Evolutionary conservation across 2,329 filamentous ascomycete genomes (phyloP).

Genomic region (Stylonectria norvegica): DNA sequence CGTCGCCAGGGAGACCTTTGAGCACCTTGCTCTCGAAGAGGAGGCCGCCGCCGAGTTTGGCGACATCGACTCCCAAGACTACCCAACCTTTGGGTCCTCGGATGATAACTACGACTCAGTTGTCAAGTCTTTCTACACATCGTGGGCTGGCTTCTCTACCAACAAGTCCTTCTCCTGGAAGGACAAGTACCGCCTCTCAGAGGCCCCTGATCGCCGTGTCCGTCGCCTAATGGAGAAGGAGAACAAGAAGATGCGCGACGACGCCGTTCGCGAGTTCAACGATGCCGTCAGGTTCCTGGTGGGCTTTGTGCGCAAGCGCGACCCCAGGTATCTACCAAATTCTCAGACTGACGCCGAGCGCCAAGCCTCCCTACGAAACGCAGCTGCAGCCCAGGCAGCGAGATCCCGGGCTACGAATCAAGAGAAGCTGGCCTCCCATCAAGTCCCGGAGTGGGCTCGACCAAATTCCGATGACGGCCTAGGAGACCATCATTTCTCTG

Average conservation of each 20-base stretch:
- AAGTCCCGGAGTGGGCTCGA: constrained; percentile 73
- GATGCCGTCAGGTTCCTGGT: constrained; percentile 85
- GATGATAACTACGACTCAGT: constrained; percentile 71
- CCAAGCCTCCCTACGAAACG: constrained; percentile 72
- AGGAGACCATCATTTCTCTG: constrained; percentile 58
- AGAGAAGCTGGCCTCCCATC: constrained; percentile 63
- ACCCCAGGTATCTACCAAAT: constrained; percentile 78
- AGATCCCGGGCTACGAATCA: constrained; percentile 77
- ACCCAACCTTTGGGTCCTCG: constrained; percentile 80
- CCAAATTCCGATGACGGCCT: constrained; percentile 49
- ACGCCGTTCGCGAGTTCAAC: constrained; percentile 84
- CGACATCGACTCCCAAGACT: constrained; percentile 57
- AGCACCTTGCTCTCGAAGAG: constrained; percentile 77
- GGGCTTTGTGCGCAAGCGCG: constrained; percentile 83
- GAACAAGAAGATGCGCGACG: constrained; percentile 79
- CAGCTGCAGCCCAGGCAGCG: constrained; percentile 79
- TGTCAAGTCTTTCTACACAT: constrained; percentile 75
- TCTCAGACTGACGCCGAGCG: constrained; percentile 75
- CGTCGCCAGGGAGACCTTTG: constrained; percentile 72
- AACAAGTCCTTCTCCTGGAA: constrained; percentile 86
- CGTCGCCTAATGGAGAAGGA: constrained; percentile 92
- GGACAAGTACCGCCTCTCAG: constrained; percentile 76
- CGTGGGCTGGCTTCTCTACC: constrained; percentile 80
- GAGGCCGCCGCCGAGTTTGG: constrained; percentile 69
- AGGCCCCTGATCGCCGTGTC: constrained; percentile 80